These are phyloP conservation scores for Alternaria incomplexa DNA, from an alignment of 2,329 filamentous ascomycete species.

Conservation along the genomic window DNA sequence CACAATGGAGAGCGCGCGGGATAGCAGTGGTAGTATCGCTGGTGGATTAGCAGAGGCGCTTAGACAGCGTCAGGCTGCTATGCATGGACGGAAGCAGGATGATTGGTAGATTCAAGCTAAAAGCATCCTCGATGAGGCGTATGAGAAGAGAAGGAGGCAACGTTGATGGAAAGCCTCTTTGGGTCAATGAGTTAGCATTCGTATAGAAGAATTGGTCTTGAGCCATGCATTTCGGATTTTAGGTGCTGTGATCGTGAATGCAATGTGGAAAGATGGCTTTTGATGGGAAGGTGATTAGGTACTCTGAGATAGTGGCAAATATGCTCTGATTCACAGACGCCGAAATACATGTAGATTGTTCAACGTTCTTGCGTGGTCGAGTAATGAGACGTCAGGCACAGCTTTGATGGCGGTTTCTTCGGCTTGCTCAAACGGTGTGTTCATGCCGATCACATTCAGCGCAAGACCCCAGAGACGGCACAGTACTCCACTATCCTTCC, in stretches of 20 bases:
- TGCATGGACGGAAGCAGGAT: slow-evolving; percentile 50
- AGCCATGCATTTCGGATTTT: neutral
- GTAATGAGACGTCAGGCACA: neutral
- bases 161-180: neutral
- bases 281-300: neutral
- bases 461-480: neutral
- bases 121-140: neutral
- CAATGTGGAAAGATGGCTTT: neutral
- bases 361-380: neutral
- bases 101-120: slow-evolving; percentile 36
- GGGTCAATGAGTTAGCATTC: neutral
- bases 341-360: neutral
- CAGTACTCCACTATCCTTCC: neutral
- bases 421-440: neutral
- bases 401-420: neutral
- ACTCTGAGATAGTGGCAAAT: neutral
- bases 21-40: slow-evolving; percentile 53
- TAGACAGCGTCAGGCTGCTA: slow-evolving; percentile 57
- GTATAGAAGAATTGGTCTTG: neutral
- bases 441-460: neutral
- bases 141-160: neutral
- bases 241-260: neutral
- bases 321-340: neutral
- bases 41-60: slow-evolving; percentile 59
- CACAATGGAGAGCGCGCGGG: slow-evolving; percentile 45